Conservation (phyloP, 345 rosid species). For the Capsella bursapastoris region DNA sequence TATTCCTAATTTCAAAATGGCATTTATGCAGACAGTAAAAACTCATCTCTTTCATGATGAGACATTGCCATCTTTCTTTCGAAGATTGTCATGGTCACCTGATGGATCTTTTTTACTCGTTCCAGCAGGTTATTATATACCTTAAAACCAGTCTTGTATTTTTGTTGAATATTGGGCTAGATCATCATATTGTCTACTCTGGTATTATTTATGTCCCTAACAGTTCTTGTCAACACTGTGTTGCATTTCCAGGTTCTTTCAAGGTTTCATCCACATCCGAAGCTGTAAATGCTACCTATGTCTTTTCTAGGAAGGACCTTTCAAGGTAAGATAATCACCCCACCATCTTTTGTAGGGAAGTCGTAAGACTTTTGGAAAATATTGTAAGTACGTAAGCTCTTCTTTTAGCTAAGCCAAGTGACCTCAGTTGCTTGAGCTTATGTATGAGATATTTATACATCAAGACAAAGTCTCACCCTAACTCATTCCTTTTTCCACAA, state of each 20-base stretch:
- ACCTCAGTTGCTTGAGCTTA: constrained; percentile 8
- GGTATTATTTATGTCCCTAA: constrained; percentile 8
- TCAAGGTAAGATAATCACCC: constrained; percentile 62
- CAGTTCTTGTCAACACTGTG: background rate
- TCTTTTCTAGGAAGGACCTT: constrained; percentile 87
- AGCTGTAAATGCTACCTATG: constrained; percentile 73
- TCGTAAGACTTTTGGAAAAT: background rate
- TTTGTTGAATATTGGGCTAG: background rate
- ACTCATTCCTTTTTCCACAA: background rate
- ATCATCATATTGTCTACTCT: constrained; percentile 6
- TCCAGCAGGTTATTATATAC: constrained; percentile 69
- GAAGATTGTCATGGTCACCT: constrained; percentile 99
- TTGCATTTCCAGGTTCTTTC: constrained; percentile 67
- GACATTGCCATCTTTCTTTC: constrained; percentile 91
- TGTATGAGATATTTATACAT: background rate
- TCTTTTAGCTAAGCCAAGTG: constrained; percentile 1
- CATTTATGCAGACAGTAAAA: constrained; percentile 59
- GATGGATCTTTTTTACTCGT: constrained; percentile 94
- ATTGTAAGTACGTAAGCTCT: constrained; percentile 11
- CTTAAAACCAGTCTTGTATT: background rate
- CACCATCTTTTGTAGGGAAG: constrained; percentile 23
- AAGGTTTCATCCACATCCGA: constrained; percentile 65
- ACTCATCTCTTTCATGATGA: constrained; percentile 92
- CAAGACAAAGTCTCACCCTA: constrained; percentile 2
- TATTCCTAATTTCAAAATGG: constrained; percentile 12